Percentiles rank a stretch among this genome's conserved stretches.
Evolutionary conservation across 176 grass and related monocot species (phyloP).

Genomic region (Oryza meyeriana): DNA sequence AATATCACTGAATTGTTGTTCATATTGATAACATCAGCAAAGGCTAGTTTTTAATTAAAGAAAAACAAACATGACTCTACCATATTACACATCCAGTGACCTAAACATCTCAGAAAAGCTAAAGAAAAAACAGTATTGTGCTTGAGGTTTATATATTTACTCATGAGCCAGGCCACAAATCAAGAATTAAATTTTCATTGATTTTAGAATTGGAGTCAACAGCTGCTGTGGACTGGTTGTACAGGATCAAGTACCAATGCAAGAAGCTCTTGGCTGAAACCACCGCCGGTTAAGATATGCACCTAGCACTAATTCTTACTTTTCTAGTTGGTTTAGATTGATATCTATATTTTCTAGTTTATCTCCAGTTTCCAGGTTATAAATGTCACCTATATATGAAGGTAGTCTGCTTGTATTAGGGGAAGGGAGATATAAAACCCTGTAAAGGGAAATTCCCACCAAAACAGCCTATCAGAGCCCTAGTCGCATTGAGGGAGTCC

Average conservation of each 20-base stretch:
- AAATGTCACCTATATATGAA: not conserved
- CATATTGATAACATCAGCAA: not conserved
- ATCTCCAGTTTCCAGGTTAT: not conserved
- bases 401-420: not conserved
- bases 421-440: not conserved
- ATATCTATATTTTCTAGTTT: not conserved
- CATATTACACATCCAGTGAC: not conserved
- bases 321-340: not conserved
- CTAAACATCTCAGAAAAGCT: not conserved
- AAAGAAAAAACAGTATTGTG: not conserved
- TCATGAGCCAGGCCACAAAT: not conserved
- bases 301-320: not conserved
- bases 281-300: not conserved
- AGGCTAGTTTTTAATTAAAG: not conserved
- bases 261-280: not conserved
- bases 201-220: not conserved
- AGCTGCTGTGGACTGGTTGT: not conserved
- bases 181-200: not conserved
- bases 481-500: no score
- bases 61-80: not conserved
- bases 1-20: not conserved
- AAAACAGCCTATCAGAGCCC: not conserved
- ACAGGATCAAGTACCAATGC: not conserved
- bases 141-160: not conserved
- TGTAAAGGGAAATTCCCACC: not conserved